Evolutionary conservation across 2,329 filamentous ascomycete genomes (phyloP), one percentile per base, ranked within the genome.

Genomic region (Cladorrhinum sp.): DNA sequence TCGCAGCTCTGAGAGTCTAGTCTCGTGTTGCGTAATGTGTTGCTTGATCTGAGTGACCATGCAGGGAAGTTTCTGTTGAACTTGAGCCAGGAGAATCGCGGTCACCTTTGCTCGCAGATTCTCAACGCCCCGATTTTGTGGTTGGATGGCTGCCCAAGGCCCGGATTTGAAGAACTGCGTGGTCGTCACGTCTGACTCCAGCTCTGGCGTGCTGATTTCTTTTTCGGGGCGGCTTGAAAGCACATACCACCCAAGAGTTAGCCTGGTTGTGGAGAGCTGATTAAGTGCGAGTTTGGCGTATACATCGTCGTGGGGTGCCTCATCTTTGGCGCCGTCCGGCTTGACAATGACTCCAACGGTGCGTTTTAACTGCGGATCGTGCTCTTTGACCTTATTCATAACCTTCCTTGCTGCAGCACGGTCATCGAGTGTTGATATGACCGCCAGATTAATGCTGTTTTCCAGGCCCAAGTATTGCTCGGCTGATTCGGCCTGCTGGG

Each of bases 301-400:
- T 3, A 68, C 60, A 63, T 80, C 77, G 32, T 70, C 75, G 76
- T 10, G 71, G 67, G 2, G 63, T 20, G 65, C 67, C 0, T 81
- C 69, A 4, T 65, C 57, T n/a, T n/a, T n/a, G 24, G 68, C 59
- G n/a, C 62, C 65, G 55, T 85, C 81, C 0, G 81, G 81, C 66
- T 84, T 85, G 1, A 83, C 85, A 64, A 85, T 80, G 64, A 85
- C 76, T 1, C 82, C 82, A 0, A 86, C 68, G 0, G 82, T 85
- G 2, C 82, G 78, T 0, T 62, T 52, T 1, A 73, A 64, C 1
- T 62, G 45, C 0, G 64, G 62, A 50, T 73, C 71, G 10, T 69
- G 67, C 57, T 69, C 66, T 20, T 79, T 78, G n/a, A 81, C 76
- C 52, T 79, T 66, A 2, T 80, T 75, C 0, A 85, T 69, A 7